Evolutionary conservation across 306 rosid species (phyloP), one percentile per base, ranked within the genome.

Genomic region (Lathyrus sativus): DNA sequence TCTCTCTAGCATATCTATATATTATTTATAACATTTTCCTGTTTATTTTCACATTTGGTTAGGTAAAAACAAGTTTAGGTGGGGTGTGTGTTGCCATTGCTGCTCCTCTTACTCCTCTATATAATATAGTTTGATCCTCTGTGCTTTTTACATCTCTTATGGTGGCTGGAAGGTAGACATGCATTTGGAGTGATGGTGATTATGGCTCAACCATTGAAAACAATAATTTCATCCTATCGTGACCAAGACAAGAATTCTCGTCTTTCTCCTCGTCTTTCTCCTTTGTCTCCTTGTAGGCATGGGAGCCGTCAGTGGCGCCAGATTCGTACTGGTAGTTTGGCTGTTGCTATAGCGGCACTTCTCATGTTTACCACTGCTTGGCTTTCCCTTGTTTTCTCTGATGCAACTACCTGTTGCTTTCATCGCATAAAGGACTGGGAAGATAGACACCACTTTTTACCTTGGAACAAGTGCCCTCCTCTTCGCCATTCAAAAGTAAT

Each of bases 331-430:
- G 76, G 84, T 31, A 82, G 84, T 26, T 76, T 82, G 11, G 71
- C 76, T 15, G 70, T 82, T 24, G 91, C 88, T 26, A 59, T 80
- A 9, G 84, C 82, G n/a, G 89, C 86, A 11, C 89, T 88, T 28
- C 71, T 89, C 31, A 68, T 89, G 65, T 82, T 82, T 33, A 82
- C 88, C 14, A 62, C 83, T 49, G 89, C 83, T 50, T 89, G 91
- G 91, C 82, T 89, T 63, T 86, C 82, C 75, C 84, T 89, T 10
- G 82, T 89, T 56, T 86, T 86, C 84, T 86, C 82, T 44, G 69
- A 79, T 60, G 77, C 86, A 48, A 58, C 86, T 43, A 60, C 85
- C 31, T 74, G 69, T 33, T 86, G 88, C 72, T 79, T 85, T 74
- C 73, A 71, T 42, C 81, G 17, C 42, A 51, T 86, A 54, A 83